Percentiles rank a stretch among this genome's conserved stretches.
Conservation (phyloP, 1,284 basidiomycete species). For the Rhodofomes roseus region DNA sequence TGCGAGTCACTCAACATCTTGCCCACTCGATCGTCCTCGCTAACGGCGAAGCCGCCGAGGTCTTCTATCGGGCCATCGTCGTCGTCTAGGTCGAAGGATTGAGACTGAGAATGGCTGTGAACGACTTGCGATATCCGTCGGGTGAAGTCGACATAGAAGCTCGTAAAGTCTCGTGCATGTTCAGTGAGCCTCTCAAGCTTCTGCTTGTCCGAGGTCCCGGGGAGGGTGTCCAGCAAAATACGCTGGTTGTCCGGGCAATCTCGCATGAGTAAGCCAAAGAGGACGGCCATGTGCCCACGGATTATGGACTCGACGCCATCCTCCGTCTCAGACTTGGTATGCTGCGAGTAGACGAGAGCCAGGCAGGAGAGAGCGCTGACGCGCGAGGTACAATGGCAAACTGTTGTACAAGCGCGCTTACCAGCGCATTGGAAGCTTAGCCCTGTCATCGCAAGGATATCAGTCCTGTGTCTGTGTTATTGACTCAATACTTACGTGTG, state of each 20-base stretch:
- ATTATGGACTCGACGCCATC: constrained; percentile 38
- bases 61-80: constrained; percentile 23
- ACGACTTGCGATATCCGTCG: constrained; percentile 26
- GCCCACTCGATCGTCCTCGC: constrained; percentile 10
- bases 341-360: constrained; percentile 37
- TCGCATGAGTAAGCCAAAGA: constrained; percentile 67
- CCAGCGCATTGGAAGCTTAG: constrained; percentile 47
- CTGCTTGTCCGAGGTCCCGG: constrained; percentile 29
- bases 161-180: constrained; percentile 54
- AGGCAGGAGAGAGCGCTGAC: constrained; percentile 45
- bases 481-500: constrained; percentile 36
- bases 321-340: constrained; percentile 26
- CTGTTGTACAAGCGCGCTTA: constrained; percentile 40
- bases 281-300: constrained; percentile 64
- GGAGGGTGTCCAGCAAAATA: constrained; percentile 41
- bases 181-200: constrained; percentile 46
- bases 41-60: constrained; percentile 14
- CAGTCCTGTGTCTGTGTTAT: neutral
- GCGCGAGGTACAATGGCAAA: constrained; percentile 45
- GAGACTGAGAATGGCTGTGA: constrained; percentile 17
- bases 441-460: constrained; percentile 25
- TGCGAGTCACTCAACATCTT: constrained; percentile 29
- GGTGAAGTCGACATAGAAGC: constrained; percentile 45
- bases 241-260: constrained; percentile 40
- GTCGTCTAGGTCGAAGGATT: constrained; percentile 5